Conservation (phyloP, 768 basidiomycete species). For the Thelephora ganbajun region DNA sequence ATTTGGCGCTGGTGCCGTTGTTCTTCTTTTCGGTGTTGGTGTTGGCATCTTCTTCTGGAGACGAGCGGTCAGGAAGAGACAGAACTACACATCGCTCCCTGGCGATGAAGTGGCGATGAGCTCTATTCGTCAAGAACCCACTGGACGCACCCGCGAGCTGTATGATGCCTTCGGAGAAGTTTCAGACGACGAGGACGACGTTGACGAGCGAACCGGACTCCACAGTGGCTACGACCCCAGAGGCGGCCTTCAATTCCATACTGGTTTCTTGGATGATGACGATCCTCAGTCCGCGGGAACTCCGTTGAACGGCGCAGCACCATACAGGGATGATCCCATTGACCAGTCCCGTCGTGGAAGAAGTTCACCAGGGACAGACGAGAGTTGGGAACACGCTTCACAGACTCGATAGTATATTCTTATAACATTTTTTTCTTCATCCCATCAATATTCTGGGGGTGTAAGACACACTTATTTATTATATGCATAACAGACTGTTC, state of each 20-base stretch:
- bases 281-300: slow-evolving; percentile 25
- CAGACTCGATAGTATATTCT: slow-evolving; percentile 16
- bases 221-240: slow-evolving; percentile 21
- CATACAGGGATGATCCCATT: slow-evolving; percentile 46
- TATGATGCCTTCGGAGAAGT: slow-evolving; percentile 95
- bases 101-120: slow-evolving; percentile 73
- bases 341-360: slow-evolving; percentile 20
- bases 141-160: slow-evolving; percentile 62
- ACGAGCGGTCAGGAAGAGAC: slow-evolving; percentile 31
- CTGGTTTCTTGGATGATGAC: slow-evolving; percentile 76
- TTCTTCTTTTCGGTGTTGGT: slow-evolving; percentile 59
- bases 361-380: slow-evolving; percentile 36
- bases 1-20: slow-evolving; percentile 71
- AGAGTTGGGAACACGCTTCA: slow-evolving; percentile 67
- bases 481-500: neutral
- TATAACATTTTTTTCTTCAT: slow-evolving; percentile 4
- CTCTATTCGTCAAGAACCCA: slow-evolving; percentile 31
- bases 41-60: slow-evolving; percentile 72
- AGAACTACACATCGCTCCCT: slow-evolving; percentile 43
- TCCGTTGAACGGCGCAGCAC: slow-evolving; percentile 9
- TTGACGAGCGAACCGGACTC: slow-evolving; percentile 58
- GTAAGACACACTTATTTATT: no score
- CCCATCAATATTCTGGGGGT: no score
- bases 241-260: slow-evolving; percentile 45
- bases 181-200: slow-evolving; percentile 62